Base-by-base conservation (phyloP, 768 basidiomycete species). In the Tulasnella sp. region DNA sequence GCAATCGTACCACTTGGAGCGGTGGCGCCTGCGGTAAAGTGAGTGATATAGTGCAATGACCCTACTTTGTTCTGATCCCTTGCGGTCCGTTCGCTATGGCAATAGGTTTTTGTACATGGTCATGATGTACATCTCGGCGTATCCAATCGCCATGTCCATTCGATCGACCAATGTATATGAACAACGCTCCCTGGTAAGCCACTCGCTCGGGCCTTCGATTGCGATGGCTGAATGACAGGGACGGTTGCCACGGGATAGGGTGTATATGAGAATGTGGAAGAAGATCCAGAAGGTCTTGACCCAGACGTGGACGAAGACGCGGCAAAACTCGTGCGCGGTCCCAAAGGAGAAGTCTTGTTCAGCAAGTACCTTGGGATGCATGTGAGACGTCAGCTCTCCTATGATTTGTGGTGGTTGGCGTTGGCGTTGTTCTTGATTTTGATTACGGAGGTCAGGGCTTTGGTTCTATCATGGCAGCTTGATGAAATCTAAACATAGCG, bases 321-420 rank as follows among this genome's bases (percentile, higher is more conserved):
- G 23, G 75, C 55, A 23, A 77, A 77, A 55, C 55, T 69, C 23
- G 37, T 3, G 80, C 83, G 39, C 89, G 89, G 10, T 84, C 86
- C 55, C 86, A 91, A 77, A 61, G 87, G 90, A 73, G 87, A 88
- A 0, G 88, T 92, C 18, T 93, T 92, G 92, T 77, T 77, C n/a
- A 88, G 92, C 80, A 89, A 88, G 48, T 93, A 95, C 82, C 84
- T 95, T 23, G 88, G 91, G 1, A 89, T 91, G 89, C 95, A 97
- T 83, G 92, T 91, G 13, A 89, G 93, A 71, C 89, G 88, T 81
- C 97, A 99, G 83, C 90, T 99, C 77, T 80, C 94, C 93, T 93
- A 80, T 94, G 96, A 98, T 84, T 94, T 98, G 89, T 98, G 96
- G 97, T 98, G 95, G 95, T 83, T 99, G 23, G 92, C 86, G 0